These are phyloP conservation scores for Cladosporium oxysporum DNA, from an alignment of 2,329 filamentous ascomycete genomes.

Conservation along the genomic window DNA sequence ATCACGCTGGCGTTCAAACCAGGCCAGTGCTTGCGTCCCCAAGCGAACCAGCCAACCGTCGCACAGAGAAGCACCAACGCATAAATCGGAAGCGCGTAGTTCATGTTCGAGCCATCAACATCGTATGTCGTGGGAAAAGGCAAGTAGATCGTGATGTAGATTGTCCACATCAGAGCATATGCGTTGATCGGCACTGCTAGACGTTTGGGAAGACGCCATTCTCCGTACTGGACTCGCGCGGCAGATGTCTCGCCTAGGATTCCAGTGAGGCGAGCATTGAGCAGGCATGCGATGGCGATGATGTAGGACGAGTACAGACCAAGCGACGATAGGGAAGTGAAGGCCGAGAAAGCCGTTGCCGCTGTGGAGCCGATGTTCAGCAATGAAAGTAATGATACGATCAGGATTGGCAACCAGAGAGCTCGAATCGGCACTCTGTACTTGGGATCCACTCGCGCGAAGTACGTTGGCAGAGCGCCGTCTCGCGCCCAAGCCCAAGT, in stretches of 20 bases:
- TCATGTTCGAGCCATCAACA: slow-evolving; percentile 49
- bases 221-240: slow-evolving; percentile 18
- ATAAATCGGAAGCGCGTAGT: slow-evolving; percentile 43
- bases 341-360: slow-evolving; percentile 19
- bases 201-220: slow-evolving; percentile 20
- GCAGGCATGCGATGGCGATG: slow-evolving; percentile 22
- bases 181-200: slow-evolving; percentile 19
- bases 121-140: slow-evolving; percentile 47
- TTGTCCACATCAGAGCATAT: slow-evolving; percentile 21
- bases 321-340: slow-evolving; percentile 21
- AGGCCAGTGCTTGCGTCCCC: slow-evolving; percentile 16
- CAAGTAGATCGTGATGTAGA: slow-evolving; percentile 18
- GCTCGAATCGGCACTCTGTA: slow-evolving; percentile 22
- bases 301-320: slow-evolving; percentile 22
- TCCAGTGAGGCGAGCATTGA: slow-evolving; percentile 18
- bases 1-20: slow-evolving; percentile 11
- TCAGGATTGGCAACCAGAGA: slow-evolving; percentile 20
- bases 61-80: slow-evolving; percentile 14
- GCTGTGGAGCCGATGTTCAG: slow-evolving; percentile 23
- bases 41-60: slow-evolving; percentile 10
- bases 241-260: not conserved
- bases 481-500: slow-evolving; percentile 26
- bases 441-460: slow-evolving; percentile 18
- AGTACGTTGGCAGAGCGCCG: slow-evolving; percentile 22
- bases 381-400: slow-evolving; percentile 21